phyloP scores from a whole-genome alignment of 352 stramenopile species.

The Phytophthora boehmeriae region DNA sequence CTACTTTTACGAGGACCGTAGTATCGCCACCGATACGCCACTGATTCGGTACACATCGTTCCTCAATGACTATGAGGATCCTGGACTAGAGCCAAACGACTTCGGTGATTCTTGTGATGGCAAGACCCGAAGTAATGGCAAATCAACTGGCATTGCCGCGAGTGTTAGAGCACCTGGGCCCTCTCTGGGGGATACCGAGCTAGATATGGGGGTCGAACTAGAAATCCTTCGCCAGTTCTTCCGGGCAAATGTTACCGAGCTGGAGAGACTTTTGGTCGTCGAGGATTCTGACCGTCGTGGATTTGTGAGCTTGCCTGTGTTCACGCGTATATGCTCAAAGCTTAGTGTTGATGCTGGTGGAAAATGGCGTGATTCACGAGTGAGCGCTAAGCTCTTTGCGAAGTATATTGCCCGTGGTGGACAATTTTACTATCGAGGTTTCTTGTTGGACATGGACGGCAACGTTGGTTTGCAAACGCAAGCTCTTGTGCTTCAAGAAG shows the following conservation, averaged over 20 bases:
- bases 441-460: constrained; percentile 70
- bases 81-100: constrained; percentile 48
- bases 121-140: constrained; percentile 4
- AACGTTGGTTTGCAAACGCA: constrained; percentile 55
- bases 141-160: background rate
- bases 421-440: constrained; percentile 73
- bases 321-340: constrained; percentile 47
- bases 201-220: constrained; percentile 35
- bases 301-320: constrained; percentile 51
- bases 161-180: constrained; percentile 5
- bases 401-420: constrained; percentile 55
- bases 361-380: constrained; percentile 47
- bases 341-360: constrained; percentile 33
- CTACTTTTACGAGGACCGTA: constrained; percentile 83
- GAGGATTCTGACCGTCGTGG: constrained; percentile 57
- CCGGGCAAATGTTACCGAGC: constrained; percentile 34
- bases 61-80: constrained; percentile 75
- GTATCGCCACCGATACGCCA: constrained; percentile 55
- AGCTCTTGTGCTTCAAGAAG: constrained; percentile 62
- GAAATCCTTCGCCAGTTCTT: constrained; percentile 56
- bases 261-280: constrained; percentile 46
- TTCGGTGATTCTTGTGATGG: constrained; percentile 4
- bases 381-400: constrained; percentile 42
- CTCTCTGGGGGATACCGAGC: constrained; percentile 22
- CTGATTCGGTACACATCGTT: constrained; percentile 77